Conservation (phyloP, 2,329 filamentous ascomycete genomes). For the Talaromyces pinophilus region DNA sequence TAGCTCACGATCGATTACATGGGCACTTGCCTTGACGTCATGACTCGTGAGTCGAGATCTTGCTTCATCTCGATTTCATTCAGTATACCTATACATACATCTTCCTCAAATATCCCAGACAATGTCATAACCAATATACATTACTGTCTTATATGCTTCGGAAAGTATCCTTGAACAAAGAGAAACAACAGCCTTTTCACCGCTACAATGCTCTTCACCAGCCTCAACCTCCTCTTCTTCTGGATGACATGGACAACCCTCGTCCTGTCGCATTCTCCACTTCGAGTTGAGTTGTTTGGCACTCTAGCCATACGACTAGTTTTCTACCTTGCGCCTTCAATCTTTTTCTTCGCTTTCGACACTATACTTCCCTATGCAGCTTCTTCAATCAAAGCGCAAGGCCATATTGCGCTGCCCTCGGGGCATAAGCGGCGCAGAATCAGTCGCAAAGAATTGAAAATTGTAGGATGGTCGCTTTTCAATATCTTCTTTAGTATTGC, state of each 20-base stretch:
- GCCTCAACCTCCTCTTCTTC: slow-evolving; percentile 83
- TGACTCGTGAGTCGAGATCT: slow-evolving; percentile 7
- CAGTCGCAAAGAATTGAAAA: slow-evolving; percentile 49
- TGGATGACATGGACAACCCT: slow-evolving; percentile 88
- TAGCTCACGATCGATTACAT: too few relatives aligned
- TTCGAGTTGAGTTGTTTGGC: slow-evolving; percentile 73
- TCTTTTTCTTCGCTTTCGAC: slow-evolving; percentile 74
- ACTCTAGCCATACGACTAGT: slow-evolving; percentile 66
- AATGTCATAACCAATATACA: not conserved
- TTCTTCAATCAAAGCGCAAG: slow-evolving; percentile 68
- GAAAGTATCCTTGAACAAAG: not conserved
- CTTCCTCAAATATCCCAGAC: not conserved
- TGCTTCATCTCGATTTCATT: not conserved
- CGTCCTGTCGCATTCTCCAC: slow-evolving; percentile 71
- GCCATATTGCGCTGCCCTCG: slow-evolving; percentile 52
- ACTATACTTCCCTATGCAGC: slow-evolving; percentile 67
- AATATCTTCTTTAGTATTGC: slow-evolving; percentile 57
- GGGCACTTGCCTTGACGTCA: not conserved
- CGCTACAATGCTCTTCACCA: slow-evolving; percentile 65
- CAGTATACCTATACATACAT: not conserved
- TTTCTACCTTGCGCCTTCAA: slow-evolving; percentile 72
- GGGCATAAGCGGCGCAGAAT: slow-evolving; percentile 39
- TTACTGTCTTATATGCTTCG: not conserved
- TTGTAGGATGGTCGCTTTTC: slow-evolving; percentile 55
- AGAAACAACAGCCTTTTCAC: not conserved